These are phyloP conservation scores for Sporisorium scitamineum DNA, from an alignment of 1,284 basidiomycete species.

Conservation along the genomic window DNA sequence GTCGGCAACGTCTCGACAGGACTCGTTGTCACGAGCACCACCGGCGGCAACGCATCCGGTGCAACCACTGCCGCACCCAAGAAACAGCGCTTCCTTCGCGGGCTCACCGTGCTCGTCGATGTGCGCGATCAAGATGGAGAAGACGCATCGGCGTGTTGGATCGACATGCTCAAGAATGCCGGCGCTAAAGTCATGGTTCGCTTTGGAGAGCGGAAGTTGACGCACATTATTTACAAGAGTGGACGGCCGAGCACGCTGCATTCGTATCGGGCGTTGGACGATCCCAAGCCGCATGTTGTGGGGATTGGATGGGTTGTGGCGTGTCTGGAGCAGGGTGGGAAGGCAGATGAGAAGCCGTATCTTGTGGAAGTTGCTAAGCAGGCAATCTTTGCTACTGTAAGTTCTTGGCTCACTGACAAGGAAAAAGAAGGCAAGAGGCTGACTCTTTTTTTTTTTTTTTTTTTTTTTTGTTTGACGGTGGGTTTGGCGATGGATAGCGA, in stretches of 20 bases:
- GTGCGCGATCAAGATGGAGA: slow-evolving; percentile 61
- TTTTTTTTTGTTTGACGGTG: neutral
- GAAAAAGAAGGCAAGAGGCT: neutral
- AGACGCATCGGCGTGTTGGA: slow-evolving; percentile 56
- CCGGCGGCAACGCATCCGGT: neutral
- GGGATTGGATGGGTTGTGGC: slow-evolving; percentile 58
- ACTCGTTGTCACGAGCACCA: slow-evolving; percentile 13
- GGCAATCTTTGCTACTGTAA: slow-evolving; percentile 59
- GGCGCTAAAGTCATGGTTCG: slow-evolving; percentile 60
- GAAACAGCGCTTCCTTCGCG: slow-evolving; percentile 44
- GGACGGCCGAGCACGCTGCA: slow-evolving; percentile 58
- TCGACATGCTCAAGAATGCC: slow-evolving; percentile 53
- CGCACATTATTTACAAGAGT: slow-evolving; percentile 63
- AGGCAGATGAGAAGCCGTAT: slow-evolving; percentile 56
- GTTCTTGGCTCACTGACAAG: slow-evolving; percentile 14
- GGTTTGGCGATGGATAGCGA: slow-evolving; percentile 15
- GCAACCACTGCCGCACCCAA: neutral
- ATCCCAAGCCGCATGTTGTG: slow-evolving; percentile 58
- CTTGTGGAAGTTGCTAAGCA: slow-evolving; percentile 63
- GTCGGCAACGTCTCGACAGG: slow-evolving; percentile 36
- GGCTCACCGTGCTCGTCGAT: slow-evolving; percentile 59
- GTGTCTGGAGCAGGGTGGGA: slow-evolving; percentile 50
- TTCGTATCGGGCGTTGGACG: slow-evolving; percentile 45
- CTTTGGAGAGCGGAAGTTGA: slow-evolving; percentile 47
- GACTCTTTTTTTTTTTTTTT: neutral